Base-by-base conservation (phyloP, 108 stramenopile genomes). In the Conticribra guillardii region DNA sequence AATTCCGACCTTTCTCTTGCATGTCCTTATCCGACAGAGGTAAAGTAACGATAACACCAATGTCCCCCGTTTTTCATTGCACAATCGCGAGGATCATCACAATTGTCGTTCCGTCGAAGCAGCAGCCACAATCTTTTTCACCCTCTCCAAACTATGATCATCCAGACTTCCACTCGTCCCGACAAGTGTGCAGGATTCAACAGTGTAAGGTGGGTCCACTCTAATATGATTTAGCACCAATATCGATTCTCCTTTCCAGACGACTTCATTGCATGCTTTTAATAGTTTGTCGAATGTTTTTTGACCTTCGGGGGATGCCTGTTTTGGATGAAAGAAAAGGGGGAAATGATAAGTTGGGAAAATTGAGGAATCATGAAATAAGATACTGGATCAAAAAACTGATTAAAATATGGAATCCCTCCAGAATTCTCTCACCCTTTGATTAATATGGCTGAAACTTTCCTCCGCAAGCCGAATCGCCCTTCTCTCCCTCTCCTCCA, bases 401-500 rank as follows among this genome's bases (percentile, higher is more conserved):
- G 67, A 29, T 34, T 0, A 28, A 14, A 18, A 28, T 21, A 26
- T 85, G 18, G 41, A 84, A 82, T 47, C 0, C 45, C 48, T 28
- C 47, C 19, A 24, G 24, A 31, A n/a, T 4, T 44, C 45, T 14
- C 88, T 59, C 56, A 92, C 91, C 87, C 85, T 87, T 71, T 88
- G 83, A 71, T 94, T 94, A 21, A 91, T 77, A 57, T 90, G 88
- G 32, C 74, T 74, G 22, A 94, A 70, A 67, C 85, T 87, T 69
- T 94, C 93, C 63, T 90, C 84, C 27, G 89, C 90, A 53, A 87
- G 61, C 9, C 76, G 66, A 31, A 94, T 58, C 7, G 90, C 89
- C 56, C 88, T 79, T 74, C 82, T 89, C 71, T 94, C 93, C 71
- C 90, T 71, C 44, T 94, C 93, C 53, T 91, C 90, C 46, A 94